Evolutionary conservation across 2,329 filamentous ascomycete species (phyloP).

Genomic region (Endoconidiophora polonica): DNA sequence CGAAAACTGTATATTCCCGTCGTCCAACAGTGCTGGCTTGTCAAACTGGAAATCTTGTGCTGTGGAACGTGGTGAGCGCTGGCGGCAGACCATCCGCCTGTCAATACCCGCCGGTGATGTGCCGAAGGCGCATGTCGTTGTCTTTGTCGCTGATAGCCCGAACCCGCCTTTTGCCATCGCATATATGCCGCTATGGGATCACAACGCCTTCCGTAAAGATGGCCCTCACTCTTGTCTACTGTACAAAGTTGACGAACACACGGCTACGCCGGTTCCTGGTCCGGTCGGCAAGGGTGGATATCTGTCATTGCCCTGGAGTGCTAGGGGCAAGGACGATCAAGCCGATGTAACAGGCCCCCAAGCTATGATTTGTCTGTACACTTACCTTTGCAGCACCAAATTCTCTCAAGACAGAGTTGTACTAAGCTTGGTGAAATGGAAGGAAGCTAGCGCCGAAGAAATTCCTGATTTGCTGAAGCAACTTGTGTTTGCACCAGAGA

Average conservation of each 20-base stretch:
- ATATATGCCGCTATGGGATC: slow-evolving; percentile 87
- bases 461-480: slow-evolving; percentile 61
- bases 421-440: slow-evolving; percentile 74
- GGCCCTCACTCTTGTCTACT: slow-evolving; percentile 66
- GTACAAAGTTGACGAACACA: slow-evolving; percentile 86
- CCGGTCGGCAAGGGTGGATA: slow-evolving; percentile 68
- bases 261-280: slow-evolving; percentile 46
- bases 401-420: slow-evolving; percentile 87
- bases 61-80: slow-evolving; percentile 60
- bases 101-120: slow-evolving; percentile 68
- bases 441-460: slow-evolving; percentile 53
- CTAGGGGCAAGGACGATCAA: slow-evolving; percentile 47
- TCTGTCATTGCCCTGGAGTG: slow-evolving; percentile 64
- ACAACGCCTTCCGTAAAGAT: slow-evolving; percentile 76
- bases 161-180: slow-evolving; percentile 79
- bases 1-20: slow-evolving; percentile 72
- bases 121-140: slow-evolving; percentile 64
- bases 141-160: slow-evolving; percentile 76
- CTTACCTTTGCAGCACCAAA: slow-evolving; percentile 82
- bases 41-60: slow-evolving; percentile 83
- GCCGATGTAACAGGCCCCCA: slow-evolving; percentile 67
- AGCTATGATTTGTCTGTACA: slow-evolving; percentile 62
- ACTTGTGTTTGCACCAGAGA: slow-evolving; percentile 85
- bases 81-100: slow-evolving; percentile 78
- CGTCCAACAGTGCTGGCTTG: slow-evolving; percentile 60